A percentile compares a stretch with the other conserved stretches of the same genome.
Conservation (phyloP, 2,329 filamentous ascomycete species). For the Fusarium nodosum region DNA sequence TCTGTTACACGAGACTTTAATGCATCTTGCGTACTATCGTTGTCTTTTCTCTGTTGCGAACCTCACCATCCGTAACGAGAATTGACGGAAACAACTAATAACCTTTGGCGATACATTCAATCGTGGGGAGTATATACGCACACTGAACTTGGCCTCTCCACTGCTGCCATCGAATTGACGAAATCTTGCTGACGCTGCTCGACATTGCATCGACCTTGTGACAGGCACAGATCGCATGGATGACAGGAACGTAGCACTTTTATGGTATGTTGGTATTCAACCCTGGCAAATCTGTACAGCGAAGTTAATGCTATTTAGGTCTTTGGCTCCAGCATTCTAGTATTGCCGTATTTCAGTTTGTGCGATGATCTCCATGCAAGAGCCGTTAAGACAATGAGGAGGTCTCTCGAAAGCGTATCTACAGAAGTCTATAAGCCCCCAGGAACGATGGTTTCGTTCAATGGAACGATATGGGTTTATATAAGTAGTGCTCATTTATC, state of each 20-base stretch:
- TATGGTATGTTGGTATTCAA: not conserved
- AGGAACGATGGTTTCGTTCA: too few relatives aligned
- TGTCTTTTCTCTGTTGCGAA: not conserved
- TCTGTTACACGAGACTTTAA: not conserved
- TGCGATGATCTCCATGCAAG: too few relatives aligned
- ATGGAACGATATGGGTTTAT: too few relatives aligned
- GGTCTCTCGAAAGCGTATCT: too few relatives aligned
- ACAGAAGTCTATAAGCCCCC: too few relatives aligned
- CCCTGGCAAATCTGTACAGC: rapidly evolving
- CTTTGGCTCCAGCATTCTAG: not conserved
- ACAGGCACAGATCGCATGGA: too few relatives aligned
- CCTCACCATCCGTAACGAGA: not conserved
- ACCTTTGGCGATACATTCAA: not conserved
- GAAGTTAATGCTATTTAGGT: not conserved
- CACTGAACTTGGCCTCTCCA: not conserved
- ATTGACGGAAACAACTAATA: not conserved
- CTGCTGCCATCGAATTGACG: not conserved
- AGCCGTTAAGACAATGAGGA: too few relatives aligned
- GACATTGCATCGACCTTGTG: not conserved
- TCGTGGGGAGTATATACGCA: not conserved
- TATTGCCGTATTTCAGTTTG: too few relatives aligned
- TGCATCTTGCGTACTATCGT: not conserved
- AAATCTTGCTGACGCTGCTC: not conserved
- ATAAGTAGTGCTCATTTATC: too few relatives aligned
- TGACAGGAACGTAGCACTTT: too few relatives aligned